Conservation (phyloP, 148 eudicot species). For the Spergularia marina region DNA sequence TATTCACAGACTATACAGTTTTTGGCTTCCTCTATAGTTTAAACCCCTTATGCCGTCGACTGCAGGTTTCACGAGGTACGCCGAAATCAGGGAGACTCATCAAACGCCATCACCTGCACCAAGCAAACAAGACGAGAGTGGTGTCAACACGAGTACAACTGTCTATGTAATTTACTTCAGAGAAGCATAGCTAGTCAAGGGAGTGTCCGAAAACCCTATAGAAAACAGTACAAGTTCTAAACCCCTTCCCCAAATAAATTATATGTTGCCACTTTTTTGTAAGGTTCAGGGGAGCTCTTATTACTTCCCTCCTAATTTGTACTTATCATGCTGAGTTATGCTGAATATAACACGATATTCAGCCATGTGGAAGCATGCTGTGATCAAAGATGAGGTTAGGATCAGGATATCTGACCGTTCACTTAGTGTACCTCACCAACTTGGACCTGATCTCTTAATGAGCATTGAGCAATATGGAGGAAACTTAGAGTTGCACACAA, state of each 20-base stretch:
- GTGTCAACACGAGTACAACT: neutral
- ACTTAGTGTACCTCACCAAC: too few species aligned
- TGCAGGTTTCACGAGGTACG: slow-evolving; percentile 28
- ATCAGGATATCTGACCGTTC: neutral
- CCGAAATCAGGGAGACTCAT: slow-evolving; percentile 56
- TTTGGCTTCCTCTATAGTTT: slow-evolving; percentile 19
- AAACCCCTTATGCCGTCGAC: slow-evolving; percentile 14
- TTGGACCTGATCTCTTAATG: too few species aligned
- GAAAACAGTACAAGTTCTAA: too few species aligned
- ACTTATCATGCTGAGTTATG: too few species aligned
- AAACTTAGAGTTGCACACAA: too few species aligned
- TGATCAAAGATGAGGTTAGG: neutral
- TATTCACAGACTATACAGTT: slow-evolving; percentile 58
- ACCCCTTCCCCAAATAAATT: neutral
- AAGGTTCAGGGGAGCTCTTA: too few species aligned
- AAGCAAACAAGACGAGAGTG: slow-evolving; percentile 11
- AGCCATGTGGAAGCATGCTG: neutral
- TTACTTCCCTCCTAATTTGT: too few species aligned
- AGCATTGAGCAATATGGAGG: too few species aligned
- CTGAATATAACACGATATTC: neutral
- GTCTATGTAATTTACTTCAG: neutral
- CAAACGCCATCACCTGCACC: slow-evolving; percentile 75
- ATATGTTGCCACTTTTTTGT: neutral
- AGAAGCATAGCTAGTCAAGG: neutral
- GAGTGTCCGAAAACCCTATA: too few species aligned